Evolutionary conservation across 169 alveolate species (phyloP).

Genomic region (Babesia bigemina): DNA sequence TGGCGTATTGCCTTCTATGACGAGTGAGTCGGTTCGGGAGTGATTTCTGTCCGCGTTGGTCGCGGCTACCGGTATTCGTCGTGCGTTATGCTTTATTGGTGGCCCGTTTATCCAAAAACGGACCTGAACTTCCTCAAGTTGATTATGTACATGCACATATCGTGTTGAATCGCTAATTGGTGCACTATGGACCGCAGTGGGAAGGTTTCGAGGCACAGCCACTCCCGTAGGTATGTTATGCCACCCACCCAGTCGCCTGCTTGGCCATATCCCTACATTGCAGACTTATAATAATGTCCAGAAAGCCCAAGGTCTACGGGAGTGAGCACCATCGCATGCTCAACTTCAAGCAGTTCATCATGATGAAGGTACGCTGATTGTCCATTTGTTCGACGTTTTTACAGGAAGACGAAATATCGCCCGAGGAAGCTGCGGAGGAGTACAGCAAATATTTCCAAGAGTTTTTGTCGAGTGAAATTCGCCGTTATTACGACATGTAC

Average conservation of each 20-base stretch:
- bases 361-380: constrained; percentile 40
- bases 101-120: neutral
- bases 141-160: neutral
- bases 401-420: constrained; percentile 69
- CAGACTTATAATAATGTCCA: neutral
- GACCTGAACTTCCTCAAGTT: neutral
- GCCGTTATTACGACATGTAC: constrained; percentile 59
- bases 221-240: constrained; percentile 31
- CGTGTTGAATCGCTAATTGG: neutral
- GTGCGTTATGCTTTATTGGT: neutral
- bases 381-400: neutral
- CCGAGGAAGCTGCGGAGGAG: constrained; percentile 67
- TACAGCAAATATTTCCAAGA: constrained; percentile 48
- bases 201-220: constrained; percentile 10
- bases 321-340: constrained; percentile 63
- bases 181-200: constrained; percentile 16
- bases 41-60: neutral
- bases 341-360: constrained; percentile 64
- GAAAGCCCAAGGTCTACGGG: constrained; percentile 21
- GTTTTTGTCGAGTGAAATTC: constrained; percentile 48
- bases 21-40: neutral
- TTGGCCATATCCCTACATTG: neutral
- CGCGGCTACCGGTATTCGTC: neutral
- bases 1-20: neutral
- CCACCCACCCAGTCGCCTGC: neutral